Evolutionary conservation across 805 yeast species (phyloP).

Genomic region (Ogataea glucozyma): DNA sequence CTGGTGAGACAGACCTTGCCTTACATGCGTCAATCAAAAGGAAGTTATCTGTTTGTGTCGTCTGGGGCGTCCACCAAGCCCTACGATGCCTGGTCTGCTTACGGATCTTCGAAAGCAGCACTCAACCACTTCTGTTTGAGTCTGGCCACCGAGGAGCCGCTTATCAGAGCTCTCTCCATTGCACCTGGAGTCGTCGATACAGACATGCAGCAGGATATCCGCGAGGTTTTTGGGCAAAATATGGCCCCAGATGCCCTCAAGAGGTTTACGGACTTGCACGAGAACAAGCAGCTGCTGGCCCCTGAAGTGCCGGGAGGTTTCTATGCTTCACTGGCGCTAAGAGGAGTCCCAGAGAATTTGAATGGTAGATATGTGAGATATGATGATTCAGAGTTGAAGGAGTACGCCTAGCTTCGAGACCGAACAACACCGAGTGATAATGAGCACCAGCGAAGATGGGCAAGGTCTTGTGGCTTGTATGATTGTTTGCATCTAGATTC

Average conservation of each 20-base stretch:
- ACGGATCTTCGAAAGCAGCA: conserved; percentile 91
- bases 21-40: conserved; percentile 52
- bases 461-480: too few relatives aligned
- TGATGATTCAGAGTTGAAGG: conserved; percentile 41
- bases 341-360: conserved; percentile 55
- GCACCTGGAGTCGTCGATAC: conserved; percentile 98
- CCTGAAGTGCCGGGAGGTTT: conserved; percentile 75
- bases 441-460: too few relatives aligned
- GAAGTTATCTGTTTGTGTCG: conserved; percentile 75
- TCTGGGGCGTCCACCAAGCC: conserved; percentile 80
- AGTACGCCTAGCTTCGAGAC: too few relatives aligned
- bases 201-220: conserved; percentile 78
- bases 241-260: conserved; percentile 64
- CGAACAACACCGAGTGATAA: too few relatives aligned
- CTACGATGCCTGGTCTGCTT: conserved; percentile 84
- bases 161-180: conserved; percentile 61
- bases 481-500: too few relatives aligned
- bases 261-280: conserved; percentile 64
- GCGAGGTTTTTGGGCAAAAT: conserved; percentile 56
- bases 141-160: conserved; percentile 67
- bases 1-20: conserved; percentile 60
- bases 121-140: conserved; percentile 72
- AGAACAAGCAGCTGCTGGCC: conserved; percentile 55
- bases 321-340: conserved; percentile 63
- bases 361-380: conserved; percentile 73